A percentile compares a stretch with the other conserved stretches of the same genome.
Conservation (phyloP, 352 stramenopile genomes). For the Globisporangium canariense region DNA sequence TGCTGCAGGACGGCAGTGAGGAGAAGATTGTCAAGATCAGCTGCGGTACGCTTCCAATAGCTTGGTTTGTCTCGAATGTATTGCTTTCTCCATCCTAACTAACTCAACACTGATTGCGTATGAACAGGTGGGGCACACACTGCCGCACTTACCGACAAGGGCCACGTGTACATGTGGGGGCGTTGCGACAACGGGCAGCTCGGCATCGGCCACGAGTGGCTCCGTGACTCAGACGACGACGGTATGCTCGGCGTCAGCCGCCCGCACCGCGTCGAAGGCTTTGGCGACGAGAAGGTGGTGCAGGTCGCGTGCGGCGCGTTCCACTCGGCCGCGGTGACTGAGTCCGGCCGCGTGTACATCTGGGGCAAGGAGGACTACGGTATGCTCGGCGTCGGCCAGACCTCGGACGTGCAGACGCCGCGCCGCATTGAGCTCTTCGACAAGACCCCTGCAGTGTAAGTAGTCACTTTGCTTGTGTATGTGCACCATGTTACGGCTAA, state of each 20-base stretch:
- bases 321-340: slow-evolving; percentile 75
- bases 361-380: slow-evolving; percentile 88
- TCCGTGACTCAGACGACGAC: slow-evolving; percentile 63
- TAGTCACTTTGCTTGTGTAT: background rate
- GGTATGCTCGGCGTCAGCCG: slow-evolving; percentile 49
- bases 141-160: slow-evolving; percentile 60
- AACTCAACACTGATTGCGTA: background rate
- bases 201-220: slow-evolving; percentile 59
- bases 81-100: background rate
- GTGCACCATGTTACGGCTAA: background rate
- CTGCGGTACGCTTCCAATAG: slow-evolving; percentile 34
- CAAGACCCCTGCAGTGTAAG: slow-evolving; percentile 58
- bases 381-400: slow-evolving; percentile 81
- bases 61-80: too few relatives aligned
- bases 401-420: slow-evolving; percentile 60
- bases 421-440: slow-evolving; percentile 66
- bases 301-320: slow-evolving; percentile 81
- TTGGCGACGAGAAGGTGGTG: slow-evolving; percentile 67
- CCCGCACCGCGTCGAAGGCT: slow-evolving; percentile 60
- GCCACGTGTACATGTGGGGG: slow-evolving; percentile 77
- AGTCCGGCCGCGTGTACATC: slow-evolving; percentile 65
- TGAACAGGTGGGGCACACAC: slow-evolving; percentile 58
- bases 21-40: slow-evolving; percentile 76
- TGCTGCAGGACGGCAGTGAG: slow-evolving; percentile 38
- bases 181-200: slow-evolving; percentile 77